Percentiles rank a stretch among this genome's conserved stretches.
phyloP scores from a whole-genome alignment of 345 rosid species.

The Dovyalis caffra region DNA sequence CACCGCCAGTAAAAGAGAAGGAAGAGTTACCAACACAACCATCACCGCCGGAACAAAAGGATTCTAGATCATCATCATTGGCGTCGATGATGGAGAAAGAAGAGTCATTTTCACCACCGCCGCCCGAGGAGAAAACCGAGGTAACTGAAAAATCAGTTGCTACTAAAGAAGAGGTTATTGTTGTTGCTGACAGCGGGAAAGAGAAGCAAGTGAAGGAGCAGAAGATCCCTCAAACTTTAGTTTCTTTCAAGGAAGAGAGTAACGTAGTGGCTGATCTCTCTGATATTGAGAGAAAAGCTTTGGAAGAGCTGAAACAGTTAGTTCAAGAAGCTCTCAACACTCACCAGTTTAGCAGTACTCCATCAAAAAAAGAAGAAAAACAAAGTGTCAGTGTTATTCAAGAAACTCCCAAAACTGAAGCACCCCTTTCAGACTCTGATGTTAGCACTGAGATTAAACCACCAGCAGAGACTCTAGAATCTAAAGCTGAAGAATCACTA shows the following conservation, averaged over 20 bases:
- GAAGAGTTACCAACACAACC: conserved; percentile 10
- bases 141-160: conserved; percentile 1
- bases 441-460: conserved; percentile 28
- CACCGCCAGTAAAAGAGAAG: not conserved
- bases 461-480: conserved; percentile 20
- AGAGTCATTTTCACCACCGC: conserved; percentile 12
- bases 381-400: not conserved
- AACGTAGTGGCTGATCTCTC: conserved; percentile 57
- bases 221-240: conserved; percentile 35
- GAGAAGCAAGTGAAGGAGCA: conserved; percentile 17
- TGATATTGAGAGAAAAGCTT: conserved; percentile 51
- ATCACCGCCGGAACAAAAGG: not conserved
- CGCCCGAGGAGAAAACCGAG: not conserved
- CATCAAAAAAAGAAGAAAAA: conserved; percentile 18
- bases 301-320: conserved; percentile 55
- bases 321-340: conserved; percentile 56
- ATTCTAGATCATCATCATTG: conserved; percentile 25
- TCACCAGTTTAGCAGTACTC: conserved; percentile 46
- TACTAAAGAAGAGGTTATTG: conserved; percentile 25
- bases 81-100: conserved; percentile 52
- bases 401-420: conserved; percentile 12
- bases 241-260: conserved; percentile 69
- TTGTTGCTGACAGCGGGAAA: conserved; percentile 5
- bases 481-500: conserved; percentile 18
- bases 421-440: conserved; percentile 19